Percentiles rank a stretch among this genome's conserved stretches.
Evolutionary conservation across 495 filamentous ascomycete species (phyloP).

Genomic region (Lasiosphaeria hispida): DNA sequence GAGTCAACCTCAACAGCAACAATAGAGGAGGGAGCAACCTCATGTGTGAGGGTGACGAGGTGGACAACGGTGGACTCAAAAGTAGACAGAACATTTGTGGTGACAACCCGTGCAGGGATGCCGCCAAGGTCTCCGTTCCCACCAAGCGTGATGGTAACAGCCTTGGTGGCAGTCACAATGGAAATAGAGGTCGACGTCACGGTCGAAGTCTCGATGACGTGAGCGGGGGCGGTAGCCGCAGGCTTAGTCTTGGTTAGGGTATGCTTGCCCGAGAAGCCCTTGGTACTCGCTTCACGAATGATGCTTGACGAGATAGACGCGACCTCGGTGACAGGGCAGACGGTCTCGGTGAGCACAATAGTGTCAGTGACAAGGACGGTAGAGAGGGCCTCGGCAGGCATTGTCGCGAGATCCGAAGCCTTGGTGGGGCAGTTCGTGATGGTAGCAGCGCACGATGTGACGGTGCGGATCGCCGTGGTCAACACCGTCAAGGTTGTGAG

Average conservation of each 20-base stretch:
- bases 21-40: neutral
- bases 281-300: constrained; percentile 8
- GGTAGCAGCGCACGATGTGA: constrained; percentile 60
- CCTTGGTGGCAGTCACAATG: constrained; percentile 26
- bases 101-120: constrained; percentile 27
- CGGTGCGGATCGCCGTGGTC: constrained; percentile 57
- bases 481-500: constrained; percentile 50
- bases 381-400: constrained; percentile 30
- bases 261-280: constrained; percentile 5
- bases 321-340: constrained; percentile 45
- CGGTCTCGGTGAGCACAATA: constrained; percentile 41
- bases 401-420: constrained; percentile 31
- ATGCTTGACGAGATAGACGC: constrained; percentile 42
- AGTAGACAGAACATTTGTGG: constrained; percentile 40
- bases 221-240: constrained; percentile 17
- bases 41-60: constrained; percentile 22
- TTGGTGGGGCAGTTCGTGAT: constrained; percentile 62
- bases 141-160: constrained; percentile 40
- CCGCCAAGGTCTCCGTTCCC: constrained; percentile 29
- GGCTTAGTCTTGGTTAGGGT: constrained; percentile 27
- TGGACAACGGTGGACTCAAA: constrained; percentile 24
- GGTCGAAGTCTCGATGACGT: constrained; percentile 18
- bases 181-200: constrained; percentile 25
- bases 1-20: constrained; percentile 22
- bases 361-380: constrained; percentile 45